Evolutionary conservation across 208 protist genomes (phyloP).

Genomic region (Tritrichomonas musculus): DNA sequence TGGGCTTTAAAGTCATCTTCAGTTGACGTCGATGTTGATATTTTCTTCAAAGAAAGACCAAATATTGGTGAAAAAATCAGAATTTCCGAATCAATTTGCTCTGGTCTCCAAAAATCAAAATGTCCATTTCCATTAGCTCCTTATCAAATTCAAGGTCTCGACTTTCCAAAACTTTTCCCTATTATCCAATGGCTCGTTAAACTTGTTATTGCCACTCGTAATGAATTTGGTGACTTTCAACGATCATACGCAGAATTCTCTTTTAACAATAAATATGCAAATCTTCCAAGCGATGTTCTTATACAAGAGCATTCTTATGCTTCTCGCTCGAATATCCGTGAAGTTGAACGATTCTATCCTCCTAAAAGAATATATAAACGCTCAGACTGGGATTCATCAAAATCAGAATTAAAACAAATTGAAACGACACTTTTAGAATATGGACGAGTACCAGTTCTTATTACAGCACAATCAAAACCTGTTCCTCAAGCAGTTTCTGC

Average conservation of each 20-base stretch:
- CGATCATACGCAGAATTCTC: background rate
- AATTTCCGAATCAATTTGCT: slow-evolving; percentile 46
- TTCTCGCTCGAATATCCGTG: background rate
- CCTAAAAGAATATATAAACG: background rate
- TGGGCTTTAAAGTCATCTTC: slow-evolving; percentile 45
- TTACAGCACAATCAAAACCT: background rate
- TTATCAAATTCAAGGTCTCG: slow-evolving; percentile 49
- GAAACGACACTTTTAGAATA: slow-evolving; percentile 23
- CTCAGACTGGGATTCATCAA: background rate
- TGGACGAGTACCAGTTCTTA: background rate
- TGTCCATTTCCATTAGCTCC: slow-evolving; percentile 39
- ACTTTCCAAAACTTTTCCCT: slow-evolving; percentile 47
- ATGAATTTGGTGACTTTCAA: slow-evolving; percentile 28
- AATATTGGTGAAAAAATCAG: slow-evolving; percentile 43
- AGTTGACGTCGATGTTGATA: slow-evolving; percentile 42
- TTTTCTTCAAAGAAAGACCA: slow-evolving; percentile 38
- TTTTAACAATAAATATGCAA: background rate
- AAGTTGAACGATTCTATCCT: background rate
- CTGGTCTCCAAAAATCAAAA: background rate
- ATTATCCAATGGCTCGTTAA: slow-evolving; percentile 54
- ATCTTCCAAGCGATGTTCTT: background rate
- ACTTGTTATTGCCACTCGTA: slow-evolving; percentile 36
- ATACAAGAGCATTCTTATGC: background rate
- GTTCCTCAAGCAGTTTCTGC: background rate
- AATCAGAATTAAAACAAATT: background rate